Conservation (phyloP, 1,284 basidiomycete species). For the Waitea zeae region DNA sequence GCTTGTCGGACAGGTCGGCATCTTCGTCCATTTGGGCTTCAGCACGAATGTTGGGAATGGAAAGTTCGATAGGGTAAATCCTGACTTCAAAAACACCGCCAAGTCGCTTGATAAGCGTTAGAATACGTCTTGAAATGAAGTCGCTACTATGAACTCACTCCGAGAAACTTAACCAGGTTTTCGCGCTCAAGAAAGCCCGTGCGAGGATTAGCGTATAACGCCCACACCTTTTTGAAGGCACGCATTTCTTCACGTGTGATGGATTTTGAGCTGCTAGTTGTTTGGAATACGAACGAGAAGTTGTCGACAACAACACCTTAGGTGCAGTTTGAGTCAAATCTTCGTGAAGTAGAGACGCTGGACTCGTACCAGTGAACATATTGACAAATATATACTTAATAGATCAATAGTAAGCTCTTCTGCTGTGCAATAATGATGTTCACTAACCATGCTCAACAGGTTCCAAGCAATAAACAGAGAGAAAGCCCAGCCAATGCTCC, state of each 20-base stretch:
- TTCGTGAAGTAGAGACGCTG: neutral
- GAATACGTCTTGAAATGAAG: conserved; percentile 4
- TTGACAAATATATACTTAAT: conserved; percentile 85
- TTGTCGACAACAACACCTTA: conserved; percentile 88
- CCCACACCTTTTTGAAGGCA: conserved; percentile 90
- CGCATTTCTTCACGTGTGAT: conserved; percentile 86
- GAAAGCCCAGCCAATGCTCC: conserved; percentile 75
- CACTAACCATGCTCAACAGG: conserved; percentile 83
- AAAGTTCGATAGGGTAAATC: conserved; percentile 61
- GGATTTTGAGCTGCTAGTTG: conserved; percentile 65
- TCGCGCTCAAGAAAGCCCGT: conserved; percentile 65
- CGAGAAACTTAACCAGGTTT: conserved; percentile 69
- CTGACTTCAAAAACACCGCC: conserved; percentile 74
- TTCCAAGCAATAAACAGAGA: conserved; percentile 93
- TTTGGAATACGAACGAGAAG: conserved; percentile 92
- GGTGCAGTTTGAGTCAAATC: conserved; percentile 4
- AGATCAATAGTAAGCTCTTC: neutral
- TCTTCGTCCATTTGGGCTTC: conserved; percentile 19
- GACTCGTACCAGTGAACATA: conserved; percentile 65
- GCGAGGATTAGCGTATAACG: conserved; percentile 62
- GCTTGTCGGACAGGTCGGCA: conserved; percentile 7
- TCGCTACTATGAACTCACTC: conserved; percentile 27
- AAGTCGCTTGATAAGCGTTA: conserved; percentile 32
- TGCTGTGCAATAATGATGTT: neutral
- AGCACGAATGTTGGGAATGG: conserved; percentile 38